Evolutionary conservation across 108 stramenopile species (phyloP), one percentile per base, ranked within the genome.

Genomic region (Discostella stelligeroides): DNA sequence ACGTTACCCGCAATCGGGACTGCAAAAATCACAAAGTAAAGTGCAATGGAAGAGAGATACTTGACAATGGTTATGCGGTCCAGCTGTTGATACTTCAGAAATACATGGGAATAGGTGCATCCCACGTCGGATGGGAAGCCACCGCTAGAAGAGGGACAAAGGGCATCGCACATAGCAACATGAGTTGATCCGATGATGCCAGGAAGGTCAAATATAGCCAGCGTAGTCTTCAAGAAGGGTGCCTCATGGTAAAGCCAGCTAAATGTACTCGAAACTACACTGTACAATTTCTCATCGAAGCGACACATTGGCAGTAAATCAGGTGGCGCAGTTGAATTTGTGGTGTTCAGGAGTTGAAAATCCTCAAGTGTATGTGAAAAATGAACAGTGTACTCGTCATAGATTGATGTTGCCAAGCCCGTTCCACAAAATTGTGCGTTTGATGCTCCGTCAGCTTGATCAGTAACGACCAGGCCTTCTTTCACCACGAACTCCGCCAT

Each of bases 1-100:
- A 83, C 68, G 41, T 68, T 73, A 0, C 85, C 85, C 21, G 82
- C 82, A 4, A 79, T 49, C 17, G 85, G 85, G 9, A 86, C 76
- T 0, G 82, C 82, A 53, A 86, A 67, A 25, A 83, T 63, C 4
- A 67, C 59, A 42, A 73, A 86, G 79, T 83, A 83, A 30, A 86
- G 60, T n/a, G 67, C 55, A 1, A 86, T 68, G 20, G 76, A 60
- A 11, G 62, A 39, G 0, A 83, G 54, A 64, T 86, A 86, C 53
- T 75, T 72, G 18, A 77, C 12, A n/a, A 81, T 41, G 5, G 73
- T 74, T 4, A 50, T 37, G 1, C 84, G 73, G 46, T 75, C 69
- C 12, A 85, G 51, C 40, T 76, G 79, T 40, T 72, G 68, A 39
- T 78, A 82, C 38, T 46, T 50, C 14, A 61, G 17, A 48, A 59